Base-by-base conservation (phyloP, 1,139 yeast species). In the Kurtzmaniella quercitrusa region DNA sequence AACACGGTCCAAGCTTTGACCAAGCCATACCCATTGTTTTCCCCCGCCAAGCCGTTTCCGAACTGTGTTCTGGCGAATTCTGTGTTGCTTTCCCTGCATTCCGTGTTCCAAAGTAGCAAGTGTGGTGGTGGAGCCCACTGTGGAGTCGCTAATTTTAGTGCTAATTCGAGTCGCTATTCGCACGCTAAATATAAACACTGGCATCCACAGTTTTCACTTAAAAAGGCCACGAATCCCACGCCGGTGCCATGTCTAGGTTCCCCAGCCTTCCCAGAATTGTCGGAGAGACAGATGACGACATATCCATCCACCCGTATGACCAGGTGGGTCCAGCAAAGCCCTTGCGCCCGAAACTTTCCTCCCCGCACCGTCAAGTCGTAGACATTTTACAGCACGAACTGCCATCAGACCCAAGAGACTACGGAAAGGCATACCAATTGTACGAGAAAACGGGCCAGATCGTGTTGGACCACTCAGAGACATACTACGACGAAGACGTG, bases 251-350 rank as follows among this genome's bases (percentile, higher is more conserved):
- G 23, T 34, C 43, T 11, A 17, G 23, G 17, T 69, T 69, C 46
- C 73, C 73, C 4, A 56, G 56, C 37, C 58, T 71, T 8, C 78
- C 77, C 3, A 52, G 56, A 16, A 59, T 68, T 9, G 55, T 60
- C 33, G 75, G 74, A 1, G 75, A 68, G 41, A 67, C 75, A 0
- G 77, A 70, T 45, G 77, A 72, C 39, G 76, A 71, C 38, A 67
- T 66, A 0, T 71, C 78, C 15, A 65, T 72, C 29, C 77, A 73
- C 50, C 50, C 70, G 21, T 59, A 67, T 45, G 57, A 65, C 37
- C 59, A 56, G 8, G 66, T 73, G 1, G 75, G 76, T 0, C 72
- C 70, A 1, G 65, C 75, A 1, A 52, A 55, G 12, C 77, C 78
- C 1, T 55, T 70, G 15, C 56, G 54, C 15, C 14, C 31, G 5